These are phyloP conservation scores for Aspergillus sergii DNA, from an alignment of 2,329 filamentous ascomycete species.

Conservation along the genomic window DNA sequence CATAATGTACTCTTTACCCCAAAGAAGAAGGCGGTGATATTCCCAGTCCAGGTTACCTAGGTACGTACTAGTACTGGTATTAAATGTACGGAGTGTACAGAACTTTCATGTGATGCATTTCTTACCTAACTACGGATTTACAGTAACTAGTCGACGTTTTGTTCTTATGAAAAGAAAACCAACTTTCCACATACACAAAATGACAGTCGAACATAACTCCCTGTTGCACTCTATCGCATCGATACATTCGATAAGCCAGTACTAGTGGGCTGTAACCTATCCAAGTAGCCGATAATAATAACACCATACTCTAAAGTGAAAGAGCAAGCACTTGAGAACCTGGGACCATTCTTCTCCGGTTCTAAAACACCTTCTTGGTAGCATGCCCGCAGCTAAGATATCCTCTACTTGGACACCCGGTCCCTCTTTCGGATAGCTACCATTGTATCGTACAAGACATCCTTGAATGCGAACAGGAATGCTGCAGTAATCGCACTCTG, in stretches of 20 bases:
- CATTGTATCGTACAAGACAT: slow-evolving; percentile 76
- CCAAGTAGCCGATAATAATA: background rate
- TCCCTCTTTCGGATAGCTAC: slow-evolving; percentile 36
- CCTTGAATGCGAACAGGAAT: slow-evolving; percentile 97
- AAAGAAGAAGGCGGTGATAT: slow-evolving; percentile 9
- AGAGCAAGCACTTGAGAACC: background rate
- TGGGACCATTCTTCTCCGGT: background rate
- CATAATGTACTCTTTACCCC: background rate
- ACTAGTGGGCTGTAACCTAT: background rate
- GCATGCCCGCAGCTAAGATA: background rate
- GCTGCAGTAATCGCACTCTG: slow-evolving; percentile 96
- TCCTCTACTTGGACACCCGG: slow-evolving; percentile 35
- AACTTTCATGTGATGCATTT: no score
- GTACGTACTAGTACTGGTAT: no score
- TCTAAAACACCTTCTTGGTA: no score
- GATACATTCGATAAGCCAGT: background rate
- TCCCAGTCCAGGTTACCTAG: background rate
- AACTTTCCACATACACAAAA: background rate
- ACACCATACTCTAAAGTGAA: background rate
- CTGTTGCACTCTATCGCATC: background rate
- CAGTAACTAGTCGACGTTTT: no score
- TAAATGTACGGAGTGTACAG: no score
- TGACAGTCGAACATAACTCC: background rate
- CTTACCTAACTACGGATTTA: no score
- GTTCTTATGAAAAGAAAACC: no score